phyloP scores from a whole-genome alignment of 2,329 filamentous ascomycete genomes.

The Pseudohalonectria lignicola region DNA sequence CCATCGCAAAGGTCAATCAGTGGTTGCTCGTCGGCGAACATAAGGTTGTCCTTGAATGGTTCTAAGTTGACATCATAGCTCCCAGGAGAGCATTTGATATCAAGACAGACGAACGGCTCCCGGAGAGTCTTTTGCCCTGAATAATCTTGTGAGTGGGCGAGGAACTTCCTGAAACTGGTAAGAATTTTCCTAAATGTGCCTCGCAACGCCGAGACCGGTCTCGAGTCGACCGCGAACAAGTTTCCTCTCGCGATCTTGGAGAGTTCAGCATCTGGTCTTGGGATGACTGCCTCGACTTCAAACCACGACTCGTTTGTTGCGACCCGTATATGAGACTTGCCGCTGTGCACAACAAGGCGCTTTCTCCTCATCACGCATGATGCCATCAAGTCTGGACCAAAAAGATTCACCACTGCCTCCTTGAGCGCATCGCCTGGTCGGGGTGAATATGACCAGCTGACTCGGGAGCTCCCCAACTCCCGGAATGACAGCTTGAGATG shows the following conservation, averaged over 20 bases:
- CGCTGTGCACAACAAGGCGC: too few relatives aligned
- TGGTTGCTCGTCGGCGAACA: slow-evolving; percentile 47
- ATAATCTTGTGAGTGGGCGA: slow-evolving; percentile 22
- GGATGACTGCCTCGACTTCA: slow-evolving; percentile 45
- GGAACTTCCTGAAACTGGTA: slow-evolving; percentile 36
- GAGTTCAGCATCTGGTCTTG: slow-evolving; percentile 33
- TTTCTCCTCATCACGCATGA: too few relatives aligned
- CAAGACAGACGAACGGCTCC: slow-evolving; percentile 52
- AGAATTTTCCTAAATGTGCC: slow-evolving; percentile 51
- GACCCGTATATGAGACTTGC: background rate
- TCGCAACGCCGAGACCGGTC: slow-evolving; percentile 46
- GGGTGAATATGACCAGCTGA: slow-evolving; percentile 53
- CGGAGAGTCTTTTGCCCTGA: slow-evolving; percentile 15
- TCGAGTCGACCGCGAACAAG: slow-evolving; percentile 58
- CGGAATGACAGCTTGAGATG: slow-evolving; percentile 49
- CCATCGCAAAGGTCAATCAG: slow-evolving; percentile 33
- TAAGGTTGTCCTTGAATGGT: slow-evolving; percentile 59
- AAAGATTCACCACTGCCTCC: slow-evolving; percentile 51
- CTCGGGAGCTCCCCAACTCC: slow-evolving; percentile 40
- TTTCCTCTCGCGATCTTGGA: slow-evolving; percentile 34
- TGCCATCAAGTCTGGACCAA: slow-evolving; percentile 47
- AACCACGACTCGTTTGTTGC: background rate
- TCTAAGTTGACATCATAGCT: slow-evolving; percentile 66
- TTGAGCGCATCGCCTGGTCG: slow-evolving; percentile 33
- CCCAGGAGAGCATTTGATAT: slow-evolving; percentile 47